A percentile compares a stretch with the other conserved stretches of the same genome.
These are phyloP conservation scores for Nakataea oryzae DNA, from an alignment of 2,329 filamentous ascomycete genomes.

Conservation along the genomic window DNA sequence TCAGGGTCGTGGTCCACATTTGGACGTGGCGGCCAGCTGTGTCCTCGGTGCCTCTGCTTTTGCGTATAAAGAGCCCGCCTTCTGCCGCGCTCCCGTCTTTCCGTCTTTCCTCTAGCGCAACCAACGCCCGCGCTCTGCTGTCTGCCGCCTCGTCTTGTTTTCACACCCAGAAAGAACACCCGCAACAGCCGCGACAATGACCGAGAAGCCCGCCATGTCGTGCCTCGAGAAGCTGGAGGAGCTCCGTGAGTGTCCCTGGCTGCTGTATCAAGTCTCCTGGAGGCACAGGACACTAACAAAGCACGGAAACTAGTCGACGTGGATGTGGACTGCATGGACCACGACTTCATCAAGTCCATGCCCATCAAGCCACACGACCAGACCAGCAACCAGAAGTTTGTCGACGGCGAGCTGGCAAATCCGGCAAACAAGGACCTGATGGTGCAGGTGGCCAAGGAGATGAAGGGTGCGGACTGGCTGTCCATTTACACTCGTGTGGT, in stretches of 20 bases:
- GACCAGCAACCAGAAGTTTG: slow-evolving; percentile 38
- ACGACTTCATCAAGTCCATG: slow-evolving; percentile 33
- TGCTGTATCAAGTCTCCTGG: accelerated
- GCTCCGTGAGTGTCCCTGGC: slow-evolving; percentile 18
- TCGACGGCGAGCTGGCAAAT: slow-evolving; percentile 33
- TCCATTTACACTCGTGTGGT: slow-evolving; percentile 36
- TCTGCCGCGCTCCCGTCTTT: not conserved
- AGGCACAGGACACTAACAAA: not conserved
- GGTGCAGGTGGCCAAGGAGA: slow-evolving; percentile 27
- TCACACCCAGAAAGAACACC: not conserved
- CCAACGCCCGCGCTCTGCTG: too few species aligned
- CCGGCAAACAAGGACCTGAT: slow-evolving; percentile 32
- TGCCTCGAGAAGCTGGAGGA: slow-evolving; percentile 33
- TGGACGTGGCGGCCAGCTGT: not conserved
- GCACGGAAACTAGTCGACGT: slow-evolving; percentile 27
- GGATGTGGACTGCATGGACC: slow-evolving; percentile 42
- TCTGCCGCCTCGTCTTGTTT: not conserved
- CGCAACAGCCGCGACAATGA: not conserved
- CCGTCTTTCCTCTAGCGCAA: not conserved
- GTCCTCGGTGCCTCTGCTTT: not conserved
- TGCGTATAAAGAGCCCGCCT: not conserved
- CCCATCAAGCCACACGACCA: slow-evolving; percentile 34
- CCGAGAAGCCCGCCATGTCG: slow-evolving; percentile 11
- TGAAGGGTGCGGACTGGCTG: slow-evolving; percentile 33
- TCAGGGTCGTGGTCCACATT: not conserved